Conservation (phyloP, 139 green algal genomes). For the Ulvella scutata region DNA sequence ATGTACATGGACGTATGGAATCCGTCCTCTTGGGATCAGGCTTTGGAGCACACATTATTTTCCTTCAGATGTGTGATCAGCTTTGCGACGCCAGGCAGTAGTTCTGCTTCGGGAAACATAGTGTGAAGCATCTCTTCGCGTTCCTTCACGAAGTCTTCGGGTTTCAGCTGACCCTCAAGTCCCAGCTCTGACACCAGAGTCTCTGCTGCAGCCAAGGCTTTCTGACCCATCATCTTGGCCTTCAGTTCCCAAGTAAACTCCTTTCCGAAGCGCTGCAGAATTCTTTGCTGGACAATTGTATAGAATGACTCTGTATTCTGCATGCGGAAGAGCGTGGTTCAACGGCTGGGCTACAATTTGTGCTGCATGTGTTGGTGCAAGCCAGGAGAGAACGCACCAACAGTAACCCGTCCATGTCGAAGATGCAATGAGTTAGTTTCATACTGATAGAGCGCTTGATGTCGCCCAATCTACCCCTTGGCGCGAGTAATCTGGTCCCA, state of each 20-base stretch:
- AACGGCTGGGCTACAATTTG: background rate
- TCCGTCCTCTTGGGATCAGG: no score
- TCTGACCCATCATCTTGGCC: conserved; percentile 33
- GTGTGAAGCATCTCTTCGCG: conserved; percentile 46
- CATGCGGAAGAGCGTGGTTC: background rate
- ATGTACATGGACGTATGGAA: no score
- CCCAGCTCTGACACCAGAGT: conserved; percentile 33
- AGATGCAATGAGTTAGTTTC: conserved; percentile 11
- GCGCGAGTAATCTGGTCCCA: no score
- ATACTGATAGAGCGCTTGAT: no score
- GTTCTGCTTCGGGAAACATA: conserved; percentile 43
- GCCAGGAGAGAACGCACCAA: conserved; percentile 24
- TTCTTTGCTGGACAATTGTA: conserved; percentile 43
- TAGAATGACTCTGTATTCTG: conserved; percentile 67
- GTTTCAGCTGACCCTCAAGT: conserved; percentile 30
- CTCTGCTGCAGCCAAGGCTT: conserved; percentile 45
- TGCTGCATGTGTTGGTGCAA: no score
- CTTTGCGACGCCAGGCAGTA: conserved; percentile 59
- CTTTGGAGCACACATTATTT: no score
- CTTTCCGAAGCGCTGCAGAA: conserved; percentile 35
- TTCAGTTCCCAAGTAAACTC: conserved; percentile 76
- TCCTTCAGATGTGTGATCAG: conserved; percentile 54
- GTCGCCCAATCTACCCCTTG: no score
- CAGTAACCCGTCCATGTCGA: conserved; percentile 69
- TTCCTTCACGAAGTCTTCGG: conserved; percentile 35